Base-by-base conservation (phyloP, 2,329 filamentous ascomycete genomes). In the Penicillium psychrosexuale region DNA sequence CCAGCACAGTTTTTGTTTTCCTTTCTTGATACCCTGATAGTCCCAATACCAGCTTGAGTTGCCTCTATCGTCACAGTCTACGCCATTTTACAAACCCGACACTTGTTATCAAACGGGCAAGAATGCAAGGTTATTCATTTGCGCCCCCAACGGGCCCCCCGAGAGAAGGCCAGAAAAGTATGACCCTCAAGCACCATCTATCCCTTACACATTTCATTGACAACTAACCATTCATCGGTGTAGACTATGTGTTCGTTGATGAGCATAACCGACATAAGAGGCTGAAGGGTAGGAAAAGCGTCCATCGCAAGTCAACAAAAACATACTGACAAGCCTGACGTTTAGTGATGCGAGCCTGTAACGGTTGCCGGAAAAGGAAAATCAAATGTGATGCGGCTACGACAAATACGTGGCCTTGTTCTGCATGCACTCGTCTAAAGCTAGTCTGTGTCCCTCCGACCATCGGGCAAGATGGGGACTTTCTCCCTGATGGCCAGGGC, bases 211-310 rank as follows among this genome's bases (percentile, higher is more conserved):
- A n/a, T 34, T 38, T 24, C 24, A 43, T 40, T 31, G 19, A n/a
- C 57, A 60, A 50, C 62, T 59, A 28, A 40, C 49, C 44, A 45
- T 45, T 24, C 34, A 19, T 40, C 49, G 43, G 55, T 56, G 43
- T 67, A 96, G 92, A 97, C 74, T 97, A 97, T 89, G 94, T 97
- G 67, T 97, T 97, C 71, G 94, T 97, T 55, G 93, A 97, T 75
- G 93, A 97, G 75, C 94, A 97, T 75, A 97, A 97, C 78, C 88
- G 94, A 61, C 94, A 97, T 76, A 97, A 97, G 77, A 85, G 93
- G 66, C 79, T 97, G 60, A 97, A 97, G 82, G 91, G 91, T 94
- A 83, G 58, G 72, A 39, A 39, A 47, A 47, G 12, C 13, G 42
- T 33, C 48, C 17, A 17, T 24, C 24, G 46, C 43, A 49, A 56